phyloP scores from a whole-genome alignment of 805 yeast species.

The Kuraishia molischiana region DNA sequence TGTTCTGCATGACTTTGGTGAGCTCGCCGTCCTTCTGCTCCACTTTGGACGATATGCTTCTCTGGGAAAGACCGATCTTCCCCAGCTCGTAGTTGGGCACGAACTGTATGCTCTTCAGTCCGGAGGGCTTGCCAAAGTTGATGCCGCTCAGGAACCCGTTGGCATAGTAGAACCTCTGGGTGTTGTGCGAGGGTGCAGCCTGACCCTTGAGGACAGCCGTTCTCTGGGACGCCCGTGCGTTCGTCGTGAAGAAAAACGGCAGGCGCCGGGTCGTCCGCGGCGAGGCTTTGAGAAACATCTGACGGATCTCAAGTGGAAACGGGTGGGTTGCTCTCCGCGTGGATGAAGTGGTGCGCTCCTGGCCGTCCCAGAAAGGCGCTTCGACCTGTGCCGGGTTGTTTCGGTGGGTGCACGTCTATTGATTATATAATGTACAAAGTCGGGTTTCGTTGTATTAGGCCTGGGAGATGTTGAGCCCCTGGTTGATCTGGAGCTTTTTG shows the following conservation, averaged over 20 bases:
- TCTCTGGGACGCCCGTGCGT: conserved; percentile 4
- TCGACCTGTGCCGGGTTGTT: too few species aligned
- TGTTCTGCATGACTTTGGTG: conserved; percentile 1
- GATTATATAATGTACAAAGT: too few species aligned
- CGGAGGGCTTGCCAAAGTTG: too few species aligned
- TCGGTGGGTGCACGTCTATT: too few species aligned
- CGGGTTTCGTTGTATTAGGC: too few species aligned
- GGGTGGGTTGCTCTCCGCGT: too few species aligned
- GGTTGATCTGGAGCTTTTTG: conserved; percentile 80
- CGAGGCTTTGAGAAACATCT: too few species aligned
- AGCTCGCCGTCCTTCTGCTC: conserved; percentile 1
- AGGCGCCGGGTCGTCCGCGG: not conserved
- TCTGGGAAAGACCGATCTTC: conserved; percentile 2
- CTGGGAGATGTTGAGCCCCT: conserved; percentile 6
- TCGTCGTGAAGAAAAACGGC: conserved; percentile 4
- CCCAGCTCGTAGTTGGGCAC: conserved; percentile 16
- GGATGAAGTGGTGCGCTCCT: too few species aligned
- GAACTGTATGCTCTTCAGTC: conserved; percentile 13
- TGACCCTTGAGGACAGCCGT: not conserved
- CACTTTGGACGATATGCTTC: not conserved
- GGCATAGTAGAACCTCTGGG: conserved; percentile 13
- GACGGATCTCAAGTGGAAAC: too few species aligned
- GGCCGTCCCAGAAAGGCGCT: too few species aligned
- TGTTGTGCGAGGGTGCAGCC: not conserved
- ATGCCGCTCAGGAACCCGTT: conserved; percentile 8